Evolutionary conservation across 2,329 filamentous ascomycete species (phyloP).

Genomic region (Fusarium staphyleae): DNA sequence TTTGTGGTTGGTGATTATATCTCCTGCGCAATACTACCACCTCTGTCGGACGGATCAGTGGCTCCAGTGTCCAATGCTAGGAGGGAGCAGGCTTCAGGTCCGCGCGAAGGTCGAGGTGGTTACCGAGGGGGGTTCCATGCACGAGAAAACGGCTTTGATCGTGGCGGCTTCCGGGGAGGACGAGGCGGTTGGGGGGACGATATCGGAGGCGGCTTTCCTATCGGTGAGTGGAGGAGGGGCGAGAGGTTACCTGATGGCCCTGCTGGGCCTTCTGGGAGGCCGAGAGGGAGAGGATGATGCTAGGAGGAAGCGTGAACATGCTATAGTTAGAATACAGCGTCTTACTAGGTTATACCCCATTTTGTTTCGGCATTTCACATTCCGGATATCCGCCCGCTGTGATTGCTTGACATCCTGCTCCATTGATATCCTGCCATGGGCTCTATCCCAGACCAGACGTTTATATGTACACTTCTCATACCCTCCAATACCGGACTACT

Average conservation of each 20-base stretch:
- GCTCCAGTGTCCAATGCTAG: constrained; percentile 61
- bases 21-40: constrained; percentile 80
- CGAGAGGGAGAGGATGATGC: constrained; percentile 43
- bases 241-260: constrained; percentile 65
- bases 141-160: constrained; percentile 43
- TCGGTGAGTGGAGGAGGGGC: constrained; percentile 72
- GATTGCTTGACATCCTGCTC: constrained; percentile 22
- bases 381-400: background rate
- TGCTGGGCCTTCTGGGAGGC: constrained; percentile 21
- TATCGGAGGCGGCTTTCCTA: constrained; percentile 49
- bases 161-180: constrained; percentile 47
- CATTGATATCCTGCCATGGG: constrained; percentile 31
- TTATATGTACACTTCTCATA: constrained; percentile 53
- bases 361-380: constrained; percentile 4
- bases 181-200: constrained; percentile 51
- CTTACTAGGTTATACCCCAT: constrained; percentile 43
- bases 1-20: constrained; percentile 93
- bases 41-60: constrained; percentile 75
- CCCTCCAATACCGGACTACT: constrained; percentile 25
- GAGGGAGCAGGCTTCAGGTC: constrained; percentile 35
- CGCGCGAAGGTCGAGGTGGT: constrained; percentile 35
- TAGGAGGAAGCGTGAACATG: constrained; percentile 20
- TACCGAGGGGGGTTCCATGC: constrained; percentile 36
- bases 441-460: constrained; percentile 41
- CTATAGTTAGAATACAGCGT: constrained; percentile 8